phyloP scores from a whole-genome alignment of 208 protist species.

The Leishmania gerbilli region DNA sequence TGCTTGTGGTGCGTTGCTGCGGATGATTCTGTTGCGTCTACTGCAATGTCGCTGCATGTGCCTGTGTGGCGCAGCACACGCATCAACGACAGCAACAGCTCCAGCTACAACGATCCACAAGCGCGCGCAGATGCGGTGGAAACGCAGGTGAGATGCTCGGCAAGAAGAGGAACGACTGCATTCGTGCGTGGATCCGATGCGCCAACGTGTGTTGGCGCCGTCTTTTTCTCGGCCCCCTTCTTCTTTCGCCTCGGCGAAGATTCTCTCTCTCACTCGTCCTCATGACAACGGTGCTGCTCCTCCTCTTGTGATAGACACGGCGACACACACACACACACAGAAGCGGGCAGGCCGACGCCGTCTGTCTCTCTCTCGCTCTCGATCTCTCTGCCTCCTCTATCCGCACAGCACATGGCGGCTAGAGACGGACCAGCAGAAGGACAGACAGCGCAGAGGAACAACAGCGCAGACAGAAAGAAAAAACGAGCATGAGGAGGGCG shows the following conservation, averaged over 20 bases:
- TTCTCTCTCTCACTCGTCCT: not conserved
- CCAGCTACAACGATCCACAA: not conserved
- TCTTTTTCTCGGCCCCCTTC: not conserved
- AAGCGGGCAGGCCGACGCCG: not conserved
- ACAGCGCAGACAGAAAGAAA: not conserved
- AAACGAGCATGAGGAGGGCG: not conserved
- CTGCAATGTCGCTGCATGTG: not conserved
- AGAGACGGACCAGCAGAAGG: not conserved
- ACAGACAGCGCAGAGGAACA: not conserved
- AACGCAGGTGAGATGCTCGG: conserved; percentile 5
- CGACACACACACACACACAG: not conserved
- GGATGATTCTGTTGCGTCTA: not conserved
- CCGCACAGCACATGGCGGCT: not conserved
- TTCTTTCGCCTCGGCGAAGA: not conserved
- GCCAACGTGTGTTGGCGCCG: not conserved
- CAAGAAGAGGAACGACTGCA: not conserved
- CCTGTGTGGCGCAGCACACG: not conserved
- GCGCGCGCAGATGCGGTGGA: not conserved
- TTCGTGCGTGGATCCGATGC: not conserved
- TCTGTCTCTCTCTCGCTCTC: not conserved
- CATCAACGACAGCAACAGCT: not conserved
- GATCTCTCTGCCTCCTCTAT: not conserved
- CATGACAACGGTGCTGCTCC: not conserved
- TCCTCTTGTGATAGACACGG: not conserved
- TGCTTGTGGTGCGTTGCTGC: not conserved